These are phyloP conservation scores for Coprinellus aureogranulatus DNA, from an alignment of 768 basidiomycete genomes.

Conservation along the genomic window DNA sequence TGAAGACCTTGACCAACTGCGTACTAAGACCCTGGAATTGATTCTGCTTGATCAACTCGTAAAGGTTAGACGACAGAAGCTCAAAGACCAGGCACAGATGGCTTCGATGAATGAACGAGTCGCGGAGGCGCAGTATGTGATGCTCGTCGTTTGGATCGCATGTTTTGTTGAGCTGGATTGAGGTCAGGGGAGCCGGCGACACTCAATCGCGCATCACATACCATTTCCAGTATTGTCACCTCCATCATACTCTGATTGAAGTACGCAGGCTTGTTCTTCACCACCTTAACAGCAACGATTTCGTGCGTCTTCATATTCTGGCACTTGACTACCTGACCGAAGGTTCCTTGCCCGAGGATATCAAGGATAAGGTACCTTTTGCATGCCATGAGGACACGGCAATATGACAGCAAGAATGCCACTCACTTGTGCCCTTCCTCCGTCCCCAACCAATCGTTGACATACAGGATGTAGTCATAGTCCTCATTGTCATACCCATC, in stretches of 20 bases:
- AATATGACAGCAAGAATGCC: constrained; percentile 2
- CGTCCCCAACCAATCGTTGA: constrained; percentile 94
- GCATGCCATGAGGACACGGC: constrained; percentile 4
- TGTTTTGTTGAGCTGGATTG: constrained; percentile 82
- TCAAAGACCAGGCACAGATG: constrained; percentile 99
- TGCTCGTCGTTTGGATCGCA: constrained; percentile 94
- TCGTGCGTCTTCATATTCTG: constrained; percentile 99
- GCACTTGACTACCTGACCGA: constrained; percentile 99
- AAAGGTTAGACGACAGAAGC: constrained; percentile 92
- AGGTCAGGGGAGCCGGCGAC: constrained; percentile 5
- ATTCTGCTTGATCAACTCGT: constrained; percentile 99
- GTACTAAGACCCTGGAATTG: constrained; percentile 97
- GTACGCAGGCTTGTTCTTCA: constrained; percentile 99
- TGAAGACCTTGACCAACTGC: constrained; percentile 97
- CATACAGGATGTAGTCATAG: constrained; percentile 98
- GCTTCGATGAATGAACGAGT: constrained; percentile 94
- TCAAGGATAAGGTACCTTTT: constrained; percentile 98
- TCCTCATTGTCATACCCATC: constrained; percentile 99
- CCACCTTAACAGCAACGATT: constrained; percentile 97
- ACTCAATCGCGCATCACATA: constrained; percentile 37
- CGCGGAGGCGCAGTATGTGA: constrained; percentile 91
- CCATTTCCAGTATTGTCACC: constrained; percentile 94
- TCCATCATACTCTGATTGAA: constrained; percentile 99
- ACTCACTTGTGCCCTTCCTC: constrained; percentile 94
- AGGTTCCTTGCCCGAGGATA: constrained; percentile 97